Conservation (phyloP, 169 alveolate genomes). For the Eimeria sp. region DNA sequence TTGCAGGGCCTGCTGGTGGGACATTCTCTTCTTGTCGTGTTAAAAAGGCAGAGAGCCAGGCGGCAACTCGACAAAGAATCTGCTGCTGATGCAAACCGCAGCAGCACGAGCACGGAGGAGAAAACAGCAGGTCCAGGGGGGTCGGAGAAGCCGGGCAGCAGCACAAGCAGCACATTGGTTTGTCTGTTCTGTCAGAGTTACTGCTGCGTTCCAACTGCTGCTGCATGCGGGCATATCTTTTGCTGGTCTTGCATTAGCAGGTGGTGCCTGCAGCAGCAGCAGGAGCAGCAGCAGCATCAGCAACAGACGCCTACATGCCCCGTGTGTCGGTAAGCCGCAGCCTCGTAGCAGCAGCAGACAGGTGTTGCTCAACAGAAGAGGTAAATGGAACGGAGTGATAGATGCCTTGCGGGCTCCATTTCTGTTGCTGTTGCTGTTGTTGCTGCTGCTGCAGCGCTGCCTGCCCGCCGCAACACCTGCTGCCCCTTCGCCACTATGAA, state of each 20-base stretch:
- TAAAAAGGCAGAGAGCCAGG: constrained; percentile 7
- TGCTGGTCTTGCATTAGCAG: constrained; percentile 48
- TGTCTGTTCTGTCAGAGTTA: constrained; percentile 49
- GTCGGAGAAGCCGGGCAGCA: constrained; percentile 1
- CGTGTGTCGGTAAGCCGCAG: constrained; percentile 39
- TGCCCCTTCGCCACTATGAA: constrained; percentile 55
- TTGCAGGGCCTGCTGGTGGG: not conserved
- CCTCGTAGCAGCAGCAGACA: not conserved
- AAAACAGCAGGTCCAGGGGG: not conserved
- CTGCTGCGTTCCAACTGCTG: constrained; percentile 55
- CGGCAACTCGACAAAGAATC: not conserved
- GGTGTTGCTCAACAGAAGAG: not conserved
- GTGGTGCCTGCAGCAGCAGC: constrained; percentile 68
- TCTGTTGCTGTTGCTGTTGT: not conserved
- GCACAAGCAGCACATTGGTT: constrained; percentile 41
- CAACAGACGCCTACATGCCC: constrained; percentile 29
- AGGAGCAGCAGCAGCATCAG: constrained; percentile 30
- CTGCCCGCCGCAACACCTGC: constrained; percentile 41
- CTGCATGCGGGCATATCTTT: constrained; percentile 47
- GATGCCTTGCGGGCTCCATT: not conserved
- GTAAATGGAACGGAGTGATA: not conserved
- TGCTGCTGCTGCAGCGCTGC: constrained; percentile 35
- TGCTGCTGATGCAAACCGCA: not conserved
- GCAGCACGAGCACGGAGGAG: constrained; percentile 27
- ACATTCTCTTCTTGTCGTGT: not conserved